Evolutionary conservation across 2,329 filamentous ascomycete species (phyloP).

Genomic region (Zasmidium citrigriseum): DNA sequence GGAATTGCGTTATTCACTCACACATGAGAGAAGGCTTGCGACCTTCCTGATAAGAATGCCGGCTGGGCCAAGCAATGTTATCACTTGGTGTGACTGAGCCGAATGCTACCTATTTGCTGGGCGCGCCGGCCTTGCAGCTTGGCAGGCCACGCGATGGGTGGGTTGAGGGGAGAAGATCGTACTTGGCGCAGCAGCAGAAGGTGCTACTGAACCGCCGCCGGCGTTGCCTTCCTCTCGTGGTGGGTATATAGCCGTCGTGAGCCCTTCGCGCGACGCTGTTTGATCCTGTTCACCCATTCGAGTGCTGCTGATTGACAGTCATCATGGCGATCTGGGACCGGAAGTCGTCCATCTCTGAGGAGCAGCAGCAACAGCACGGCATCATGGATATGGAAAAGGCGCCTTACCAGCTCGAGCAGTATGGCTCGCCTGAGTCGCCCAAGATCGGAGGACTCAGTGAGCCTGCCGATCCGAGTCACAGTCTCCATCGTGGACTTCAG

Average conservation of each 20-base stretch:
- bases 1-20: too few relatives aligned
- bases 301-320: background rate
- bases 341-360: slow-evolving; percentile 9
- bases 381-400: slow-evolving; percentile 17
- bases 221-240: too few relatives aligned
- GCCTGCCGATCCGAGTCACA: slow-evolving; percentile 24
- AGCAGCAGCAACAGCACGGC: slow-evolving; percentile 4
- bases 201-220: too few relatives aligned
- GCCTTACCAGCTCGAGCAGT: slow-evolving; percentile 20
- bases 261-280: too few relatives aligned
- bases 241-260: too few relatives aligned
- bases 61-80: background rate
- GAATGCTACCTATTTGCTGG: background rate
- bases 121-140: background rate
- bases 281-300: too few relatives aligned
- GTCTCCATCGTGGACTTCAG: slow-evolving; percentile 55
- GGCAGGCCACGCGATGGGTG: background rate
- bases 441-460: slow-evolving; percentile 24
- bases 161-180: too few relatives aligned
- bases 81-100: background rate
- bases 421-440: slow-evolving; percentile 14
- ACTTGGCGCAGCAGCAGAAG: background rate
- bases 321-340: slow-evolving; percentile 14
- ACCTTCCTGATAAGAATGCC: background rate
- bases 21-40: too few relatives aligned